phyloP scores from a whole-genome alignment of 257 asterid genomes.

The Plantago major region DNA sequence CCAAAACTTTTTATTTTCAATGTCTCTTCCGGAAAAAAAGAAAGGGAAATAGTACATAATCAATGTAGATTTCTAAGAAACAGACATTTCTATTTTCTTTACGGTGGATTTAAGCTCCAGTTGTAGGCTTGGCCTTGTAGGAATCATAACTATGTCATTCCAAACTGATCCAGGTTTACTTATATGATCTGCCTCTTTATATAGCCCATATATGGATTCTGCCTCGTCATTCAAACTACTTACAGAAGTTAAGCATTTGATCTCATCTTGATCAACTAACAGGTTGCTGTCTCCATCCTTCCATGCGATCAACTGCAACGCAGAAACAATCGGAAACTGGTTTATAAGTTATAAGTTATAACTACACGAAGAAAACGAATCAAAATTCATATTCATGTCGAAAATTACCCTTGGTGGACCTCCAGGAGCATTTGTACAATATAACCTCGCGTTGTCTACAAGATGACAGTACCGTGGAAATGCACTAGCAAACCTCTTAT shows the following conservation, averaged over 20 bases:
- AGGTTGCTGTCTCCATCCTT: constrained; percentile 71
- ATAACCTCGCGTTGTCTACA: constrained; percentile 84
- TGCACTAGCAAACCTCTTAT: constrained; percentile 84
- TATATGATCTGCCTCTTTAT: constrained; percentile 30
- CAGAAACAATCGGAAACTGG: not conserved
- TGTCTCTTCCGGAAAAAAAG: too few species aligned
- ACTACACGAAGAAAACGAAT: not conserved
- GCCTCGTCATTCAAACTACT: constrained; percentile 74
- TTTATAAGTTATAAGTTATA: too few species aligned
- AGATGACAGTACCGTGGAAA: constrained; percentile 59
- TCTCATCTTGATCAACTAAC: constrained; percentile 57
- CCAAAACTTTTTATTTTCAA: too few species aligned
- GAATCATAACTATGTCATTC: constrained; percentile 50
- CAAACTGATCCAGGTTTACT: constrained; percentile 50
- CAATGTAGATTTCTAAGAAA: constrained; percentile 3
- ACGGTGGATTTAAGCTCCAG: constrained; percentile 47
- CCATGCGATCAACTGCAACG: constrained; percentile 83
- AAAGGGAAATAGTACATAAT: too few species aligned
- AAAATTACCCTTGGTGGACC: constrained; percentile 58
- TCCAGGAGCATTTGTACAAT: constrained; percentile 55
- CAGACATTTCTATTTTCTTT: constrained; percentile 41
- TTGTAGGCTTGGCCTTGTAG: constrained; percentile 49
- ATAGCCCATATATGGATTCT: constrained; percentile 61
- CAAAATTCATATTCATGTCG: not conserved
- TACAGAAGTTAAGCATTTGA: constrained; percentile 53